Evolutionary conservation across 2,329 filamentous ascomycete species (phyloP).

Genomic region (Calonectria hongkongensis): DNA sequence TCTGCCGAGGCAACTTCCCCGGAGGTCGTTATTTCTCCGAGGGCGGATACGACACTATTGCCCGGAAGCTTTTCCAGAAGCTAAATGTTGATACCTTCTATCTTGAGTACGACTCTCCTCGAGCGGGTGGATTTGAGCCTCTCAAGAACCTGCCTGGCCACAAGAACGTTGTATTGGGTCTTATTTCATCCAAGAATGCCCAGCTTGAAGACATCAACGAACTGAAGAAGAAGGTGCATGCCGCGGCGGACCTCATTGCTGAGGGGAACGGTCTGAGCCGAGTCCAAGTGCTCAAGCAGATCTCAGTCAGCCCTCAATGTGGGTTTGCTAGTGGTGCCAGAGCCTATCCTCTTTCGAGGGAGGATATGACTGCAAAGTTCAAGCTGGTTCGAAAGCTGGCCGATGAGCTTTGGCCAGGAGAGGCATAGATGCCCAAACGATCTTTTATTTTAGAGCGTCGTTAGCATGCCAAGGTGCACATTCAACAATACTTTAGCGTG

Average conservation of each 20-base stretch:
- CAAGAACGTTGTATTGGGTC: background rate
- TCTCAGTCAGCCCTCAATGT: background rate
- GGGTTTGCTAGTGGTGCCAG: background rate
- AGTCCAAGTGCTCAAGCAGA: background rate
- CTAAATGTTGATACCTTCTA: background rate
- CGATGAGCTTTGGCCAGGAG: background rate
- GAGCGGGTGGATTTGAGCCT: background rate
- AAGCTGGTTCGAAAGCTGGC: background rate
- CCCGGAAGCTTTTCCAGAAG: background rate
- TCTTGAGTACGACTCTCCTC: background rate
- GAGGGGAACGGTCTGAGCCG: background rate
- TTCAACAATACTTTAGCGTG: background rate
- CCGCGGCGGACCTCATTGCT: background rate
- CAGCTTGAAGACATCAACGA: background rate
- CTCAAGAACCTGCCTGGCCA: background rate
- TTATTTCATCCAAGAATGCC: background rate
- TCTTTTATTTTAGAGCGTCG: background rate
- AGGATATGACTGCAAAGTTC: conserved; percentile 4
- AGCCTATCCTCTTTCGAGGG: background rate
- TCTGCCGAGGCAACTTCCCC: background rate
- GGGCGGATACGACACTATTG: background rate
- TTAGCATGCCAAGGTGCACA: background rate
- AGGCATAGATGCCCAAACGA: background rate
- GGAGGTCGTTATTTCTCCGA: background rate
- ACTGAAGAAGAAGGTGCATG: background rate